Conservation (phyloP, 192 early-diverging fungal species). For the Chytriomyces confervae region DNA sequence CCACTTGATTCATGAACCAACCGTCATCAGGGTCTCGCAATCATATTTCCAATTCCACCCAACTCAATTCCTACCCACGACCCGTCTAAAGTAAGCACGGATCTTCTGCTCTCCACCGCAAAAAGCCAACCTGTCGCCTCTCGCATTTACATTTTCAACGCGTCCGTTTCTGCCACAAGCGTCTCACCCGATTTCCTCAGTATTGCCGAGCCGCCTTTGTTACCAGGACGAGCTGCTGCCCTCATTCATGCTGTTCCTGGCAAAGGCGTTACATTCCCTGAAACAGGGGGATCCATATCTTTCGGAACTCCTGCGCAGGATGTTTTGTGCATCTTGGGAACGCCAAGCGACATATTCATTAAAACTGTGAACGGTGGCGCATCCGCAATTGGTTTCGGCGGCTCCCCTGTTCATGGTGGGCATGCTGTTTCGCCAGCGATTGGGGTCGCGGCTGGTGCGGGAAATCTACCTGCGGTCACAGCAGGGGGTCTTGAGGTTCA, state of each 20-base stretch:
- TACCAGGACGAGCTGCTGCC: background rate
- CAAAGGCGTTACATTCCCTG: conserved; percentile 5
- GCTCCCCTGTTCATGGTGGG: too few relatives aligned
- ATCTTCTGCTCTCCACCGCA: conserved; percentile 21
- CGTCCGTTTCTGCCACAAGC: background rate
- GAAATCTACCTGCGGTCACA: background rate
- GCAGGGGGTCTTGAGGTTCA: background rate
- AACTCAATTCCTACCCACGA: background rate
- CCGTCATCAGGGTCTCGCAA: conserved; percentile 12
- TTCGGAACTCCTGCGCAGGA: conserved; percentile 13
- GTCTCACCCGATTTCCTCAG: conserved; percentile 3
- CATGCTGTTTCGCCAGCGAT: background rate
- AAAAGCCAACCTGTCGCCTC: conserved; percentile 7
- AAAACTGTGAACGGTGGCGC: conserved; percentile 1
- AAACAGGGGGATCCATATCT: background rate
- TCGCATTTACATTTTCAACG: conserved; percentile 27
- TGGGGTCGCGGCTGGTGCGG: background rate
- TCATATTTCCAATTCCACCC: conserved; percentile 13
- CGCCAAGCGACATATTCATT: background rate
- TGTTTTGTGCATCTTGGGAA: background rate
- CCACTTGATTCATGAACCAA: background rate
- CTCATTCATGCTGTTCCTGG: conserved; percentile 13
- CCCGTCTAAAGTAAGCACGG: background rate
- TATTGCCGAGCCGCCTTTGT: background rate
- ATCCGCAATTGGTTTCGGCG: background rate